Evolutionary conservation across 768 basidiomycete species (phyloP), one percentile per base, ranked within the genome.

Genomic region (Macrolepiota albuminosa): DNA sequence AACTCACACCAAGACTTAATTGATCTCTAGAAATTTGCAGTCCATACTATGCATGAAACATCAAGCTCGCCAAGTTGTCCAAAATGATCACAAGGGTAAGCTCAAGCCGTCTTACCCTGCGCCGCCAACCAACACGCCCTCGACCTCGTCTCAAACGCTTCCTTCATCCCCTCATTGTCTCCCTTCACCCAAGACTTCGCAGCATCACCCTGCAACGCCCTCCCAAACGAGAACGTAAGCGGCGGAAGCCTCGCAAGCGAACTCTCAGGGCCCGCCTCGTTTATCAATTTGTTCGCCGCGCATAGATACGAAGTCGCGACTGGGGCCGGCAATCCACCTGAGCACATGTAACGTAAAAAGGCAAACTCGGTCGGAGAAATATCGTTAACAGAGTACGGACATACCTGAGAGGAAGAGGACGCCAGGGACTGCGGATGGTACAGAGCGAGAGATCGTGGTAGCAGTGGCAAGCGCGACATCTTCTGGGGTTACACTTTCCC

Each of bases 341-440:
- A 29, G 46, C 39, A 52, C 7, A 37, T 24, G 9, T 11, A n/a
- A 45, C 18, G 18, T n/a, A 21, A 34, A 56, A 57, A 31, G 10
- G 34, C 1, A 53, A 18, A 39, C 36, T 16, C 39, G n/a, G 47
- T 18, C 48, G 39, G 53, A 39, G 34, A 64, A 51, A 50, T 55
- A 31, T 34, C 37, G 54, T 37, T 42, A 21, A 50, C 34, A 47
- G 45, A 50, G n/a, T 24, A 13, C 11, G 33, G 48, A 40, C 72
- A 62, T 69, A 78, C 82, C 78, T 31, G 80, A 82, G 45, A 80
- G 71, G 66, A 81, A 82, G n/a, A 77, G 69, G 5, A 81, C 72
- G 14, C 78, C 81, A n/a, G 80, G 72, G 6, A 83, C 78, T 16
- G 79, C 72, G 39, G 73, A 60, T 13, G 82, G 80, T 6, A 82